A percentile compares a stretch with the other conserved stretches of the same genome.
phyloP scores from a whole-genome alignment of 306 rosid species.

The Datisca glomerata region DNA sequence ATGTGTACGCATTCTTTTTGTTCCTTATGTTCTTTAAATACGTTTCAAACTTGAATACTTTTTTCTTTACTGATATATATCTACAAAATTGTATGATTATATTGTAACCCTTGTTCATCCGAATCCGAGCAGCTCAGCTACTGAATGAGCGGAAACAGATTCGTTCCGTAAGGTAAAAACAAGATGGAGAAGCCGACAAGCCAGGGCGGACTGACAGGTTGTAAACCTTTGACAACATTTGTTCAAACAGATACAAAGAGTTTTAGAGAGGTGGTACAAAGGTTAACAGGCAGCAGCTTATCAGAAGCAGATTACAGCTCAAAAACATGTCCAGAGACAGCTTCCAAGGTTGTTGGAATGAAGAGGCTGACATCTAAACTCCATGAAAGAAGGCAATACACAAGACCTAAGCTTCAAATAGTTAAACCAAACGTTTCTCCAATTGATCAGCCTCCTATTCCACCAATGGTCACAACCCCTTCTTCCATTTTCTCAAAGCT shows the following conservation, averaged over 20 bases:
- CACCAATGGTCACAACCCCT: constrained; percentile 55
- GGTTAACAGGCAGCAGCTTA: constrained; percentile 68
- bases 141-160: no score
- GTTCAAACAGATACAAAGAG: constrained; percentile 59
- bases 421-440: constrained; percentile 37
- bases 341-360: constrained; percentile 13
- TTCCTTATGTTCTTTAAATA: no score
- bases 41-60: no score
- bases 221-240: constrained; percentile 57
- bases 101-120: no score
- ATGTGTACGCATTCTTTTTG: no score
- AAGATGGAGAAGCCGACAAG: constrained; percentile 37
- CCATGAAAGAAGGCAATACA: constrained; percentile 66
- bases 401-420: constrained; percentile 75
- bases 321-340: no score
- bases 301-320: no score
- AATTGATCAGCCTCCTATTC: constrained; percentile 12
- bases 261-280: constrained; percentile 69
- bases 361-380: constrained; percentile 40
- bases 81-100: no score
- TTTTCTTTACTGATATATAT: no score
- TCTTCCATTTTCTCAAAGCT: constrained; percentile 44
- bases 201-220: constrained; percentile 17
- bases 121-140: no score
- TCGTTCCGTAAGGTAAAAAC: no score